Base-by-base conservation (phyloP, 2,329 filamentous ascomycete species). In the Fusarium camptoceras region DNA sequence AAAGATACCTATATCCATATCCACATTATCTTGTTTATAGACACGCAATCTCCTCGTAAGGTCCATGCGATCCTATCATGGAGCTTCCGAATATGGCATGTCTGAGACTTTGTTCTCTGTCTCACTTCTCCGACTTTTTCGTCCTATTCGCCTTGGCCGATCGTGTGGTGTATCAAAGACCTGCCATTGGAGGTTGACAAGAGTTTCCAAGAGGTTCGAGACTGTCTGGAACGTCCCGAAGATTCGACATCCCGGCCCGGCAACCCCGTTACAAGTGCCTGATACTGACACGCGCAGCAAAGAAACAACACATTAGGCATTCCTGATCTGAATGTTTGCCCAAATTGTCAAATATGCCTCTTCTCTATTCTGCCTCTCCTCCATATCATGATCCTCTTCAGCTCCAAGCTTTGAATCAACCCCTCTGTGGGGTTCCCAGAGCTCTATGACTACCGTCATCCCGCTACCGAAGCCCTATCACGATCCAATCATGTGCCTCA, bases 371-470 rank as follows among this genome's bases (percentile, higher is more conserved):
- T 37, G 18, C 34, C 34, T 46, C 37, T 48, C 28, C 10, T 46
- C 18, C 62, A 70, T 54, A 64, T 67, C 55, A 70, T 49, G 39
- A 67, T 49, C 44, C 47, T 28, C 18, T 16, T 34, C 51, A 55
- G 51, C 53, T 67, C 28, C 47, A 48, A 58, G 31, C 53, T 67
- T 24, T 20, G 31, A 7, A 28, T 51, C 43, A 39, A 68, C 59
- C 72, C 71, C 73, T 63, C 73, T 66, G 68, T 67, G 72, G 71
- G 70, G 65, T 60, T 63, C 15, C 15, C 49, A 59, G 65, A 58
- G 56, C 31, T 44, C 42, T 42, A 53, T 50, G 48, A 59, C 59
- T 58, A 55, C 59, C 63, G 60, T 65, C 66, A 66, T 71, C 55
- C 62, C 62, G 55, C 39, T 63, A 43, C 37, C 34, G 57, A 30